Conservation (phyloP, 1,139 yeast genomes). For the Zhuliangozyma blackwelliae region DNA sequence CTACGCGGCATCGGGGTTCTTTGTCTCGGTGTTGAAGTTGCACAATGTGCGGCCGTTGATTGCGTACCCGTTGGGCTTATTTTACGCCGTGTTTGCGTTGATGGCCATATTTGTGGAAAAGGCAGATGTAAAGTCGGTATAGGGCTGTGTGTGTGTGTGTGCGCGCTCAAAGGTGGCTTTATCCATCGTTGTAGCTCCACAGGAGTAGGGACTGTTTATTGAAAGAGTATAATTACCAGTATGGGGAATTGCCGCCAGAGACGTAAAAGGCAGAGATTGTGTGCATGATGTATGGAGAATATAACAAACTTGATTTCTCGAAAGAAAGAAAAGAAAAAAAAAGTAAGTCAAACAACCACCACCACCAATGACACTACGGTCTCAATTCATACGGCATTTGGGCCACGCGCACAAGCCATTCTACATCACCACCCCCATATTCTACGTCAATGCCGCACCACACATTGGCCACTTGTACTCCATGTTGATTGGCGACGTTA, state of each 20-base stretch:
- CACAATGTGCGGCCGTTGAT: slow-evolving; percentile 84
- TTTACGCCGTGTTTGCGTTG: slow-evolving; percentile 90
- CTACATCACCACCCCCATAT: slow-evolving; percentile 87
- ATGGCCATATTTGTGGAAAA: slow-evolving; percentile 88
- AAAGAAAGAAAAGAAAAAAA: neutral
- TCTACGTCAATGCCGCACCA: slow-evolving; percentile 93
- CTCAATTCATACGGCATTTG: slow-evolving; percentile 1
- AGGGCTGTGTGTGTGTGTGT: no score
- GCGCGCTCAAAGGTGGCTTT: no score
- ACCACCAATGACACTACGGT: slow-evolving; percentile 1
- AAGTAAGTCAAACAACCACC: neutral
- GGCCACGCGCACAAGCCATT: slow-evolving; percentile 23
- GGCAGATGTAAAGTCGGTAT: slow-evolving; percentile 10
- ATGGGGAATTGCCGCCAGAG: no score
- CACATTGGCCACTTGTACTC: slow-evolving; percentile 93
- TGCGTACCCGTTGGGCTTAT: slow-evolving; percentile 90
- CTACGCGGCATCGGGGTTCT: slow-evolving; percentile 88
- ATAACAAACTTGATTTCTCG: no score
- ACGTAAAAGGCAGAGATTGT: no score
- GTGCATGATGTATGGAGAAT: no score
- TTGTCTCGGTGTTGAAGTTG: slow-evolving; percentile 78
- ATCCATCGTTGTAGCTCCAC: no score
- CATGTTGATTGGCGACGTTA: slow-evolving; percentile 77
- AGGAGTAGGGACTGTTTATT: no score
- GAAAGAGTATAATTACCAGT: no score